Evolutionary conservation across 768 basidiomycete species (phyloP), one percentile per base, ranked within the genome.

Genomic region (Collybia sordida): DNA sequence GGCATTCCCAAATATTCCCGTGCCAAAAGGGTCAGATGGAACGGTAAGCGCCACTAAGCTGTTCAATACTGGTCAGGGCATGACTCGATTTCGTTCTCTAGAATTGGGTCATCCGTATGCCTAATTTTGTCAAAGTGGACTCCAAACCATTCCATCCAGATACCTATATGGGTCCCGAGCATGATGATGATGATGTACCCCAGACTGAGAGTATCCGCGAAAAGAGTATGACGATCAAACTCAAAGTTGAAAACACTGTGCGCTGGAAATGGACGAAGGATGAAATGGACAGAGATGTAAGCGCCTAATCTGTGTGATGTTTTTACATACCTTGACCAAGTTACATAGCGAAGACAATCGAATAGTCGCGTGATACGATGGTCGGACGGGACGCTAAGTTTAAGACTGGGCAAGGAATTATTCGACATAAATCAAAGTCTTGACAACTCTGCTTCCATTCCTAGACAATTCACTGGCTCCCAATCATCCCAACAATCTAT

Each of bases 231-330:
- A 78, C 82, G 38, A 86, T 91, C 61, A 93, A 91, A 64, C 79
- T 91, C 42, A 87, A 90, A 57, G 90, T 97, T 6, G 91, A 93
- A 73, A 97, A 97, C 66, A 95, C 94, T 4, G 78, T 98, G 17
- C 81, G 97, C 34, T 99, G 97, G 97, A 83, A 86, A 59, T 99
- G 97, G 97, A 76, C 77, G 1, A 89, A 88, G 64, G 88, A 90
- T 55, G 79, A 79, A 49, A 71, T 76, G 35, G 90, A 86, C 5
- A 72, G 82, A 60, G 87, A 90, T 60, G 95, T 95, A 60, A 72
- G 90, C 77, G 8, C 36, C 39, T 34, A 31, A 36, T 22, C 36
- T 25, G 14, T 31, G 24, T n/a, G 49, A 42, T 42, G 31, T 39
- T 38, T 47, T 38, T 47, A 19, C 19, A 28, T 58, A 40, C 31